Evolutionary conservation across 306 rosid species (phyloP).

Genomic region (Trifolium dubium): DNA sequence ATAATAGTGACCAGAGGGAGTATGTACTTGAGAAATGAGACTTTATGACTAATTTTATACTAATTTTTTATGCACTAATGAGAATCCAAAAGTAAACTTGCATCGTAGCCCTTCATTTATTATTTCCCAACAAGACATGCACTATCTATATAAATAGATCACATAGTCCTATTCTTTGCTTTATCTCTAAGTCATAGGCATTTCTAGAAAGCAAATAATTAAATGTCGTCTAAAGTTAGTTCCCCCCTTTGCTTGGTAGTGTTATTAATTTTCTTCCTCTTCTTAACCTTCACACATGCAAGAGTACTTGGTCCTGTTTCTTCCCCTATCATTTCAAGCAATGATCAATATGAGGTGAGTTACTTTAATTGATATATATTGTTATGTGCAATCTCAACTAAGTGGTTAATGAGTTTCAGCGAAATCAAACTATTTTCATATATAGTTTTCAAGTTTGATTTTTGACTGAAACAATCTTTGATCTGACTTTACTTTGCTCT

Average conservation of each 20-base stretch:
- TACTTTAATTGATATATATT: neutral
- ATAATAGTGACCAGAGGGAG: too few species aligned
- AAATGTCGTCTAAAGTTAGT: conserved; percentile 55
- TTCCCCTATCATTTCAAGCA: conserved; percentile 33
- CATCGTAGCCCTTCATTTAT: conserved; percentile 43
- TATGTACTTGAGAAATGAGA: neutral
- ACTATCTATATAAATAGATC: conserved; percentile 46
- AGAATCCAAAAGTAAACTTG: conserved; percentile 36
- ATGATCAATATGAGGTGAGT: conserved; percentile 48
- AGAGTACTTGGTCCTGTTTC: conserved; percentile 40
- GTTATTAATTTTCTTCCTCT: conserved; percentile 40
- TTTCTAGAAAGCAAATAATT: conserved; percentile 32
- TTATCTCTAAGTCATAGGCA: conserved; percentile 27
- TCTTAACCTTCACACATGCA: conserved; percentile 43
- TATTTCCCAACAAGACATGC: neutral
- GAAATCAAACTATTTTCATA: neutral
- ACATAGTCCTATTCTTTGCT: conserved; percentile 10
- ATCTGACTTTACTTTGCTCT: neutral
- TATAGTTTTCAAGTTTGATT: neutral
- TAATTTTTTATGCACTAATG: conserved; percentile 1
- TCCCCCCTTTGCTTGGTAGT: conserved; percentile 43
- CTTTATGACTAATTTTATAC: neutral
- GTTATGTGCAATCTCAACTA: neutral
- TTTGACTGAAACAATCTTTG: neutral
- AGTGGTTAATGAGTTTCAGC: neutral